Base-by-base conservation (phyloP, 768 basidiomycete species). In the Pleurotus eryngii region DNA sequence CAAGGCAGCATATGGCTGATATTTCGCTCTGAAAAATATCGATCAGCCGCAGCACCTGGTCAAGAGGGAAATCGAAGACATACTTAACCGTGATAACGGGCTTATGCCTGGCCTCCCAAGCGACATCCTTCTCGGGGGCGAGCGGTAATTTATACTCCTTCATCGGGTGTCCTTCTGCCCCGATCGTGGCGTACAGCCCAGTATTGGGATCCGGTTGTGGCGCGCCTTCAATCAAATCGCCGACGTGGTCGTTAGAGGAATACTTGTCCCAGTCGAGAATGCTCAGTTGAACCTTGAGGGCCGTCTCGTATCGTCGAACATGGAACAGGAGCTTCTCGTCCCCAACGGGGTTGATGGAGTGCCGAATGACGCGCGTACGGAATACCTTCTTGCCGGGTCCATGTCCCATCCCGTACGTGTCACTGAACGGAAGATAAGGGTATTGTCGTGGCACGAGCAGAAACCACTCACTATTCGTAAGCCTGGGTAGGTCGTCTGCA, bases 231-330 rank as follows among this genome's bases (percentile, higher is more conserved):
- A 92, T 70, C 6, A 98, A 80, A 46, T 90, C 83, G 18, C 95
- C 95, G 37, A 99, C 85, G 61, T 89, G 81, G 68, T 98, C 96
- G 66, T 98, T 97, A 4, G 84, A 81, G 30, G 83, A 84, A 11
- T 93, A 79, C 71, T 98, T 98, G 72, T 98, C 96, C 96, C 96
- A 99, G 68, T 99, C 96, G 49, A 95, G 85, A 2, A 99, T 84
- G 0, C 85, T 82, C 3, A 35, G 30, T 8, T 35, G 30, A 35
- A 35, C 8, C 30, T 35, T 35, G 30, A 35, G 11, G 30, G 81
- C 67, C 7, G 83, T 84, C 69, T 98, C 95, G 66, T 92, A 94
- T 9, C 87, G 77, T 24, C 93, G 83, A 12, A 98, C 95, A 67
- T 97, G 95, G 78, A 98, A 98, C 9, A 97, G 80, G 3, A 98